Evolutionary conservation across 768 basidiomycete species (phyloP).

Genomic region (Leucocoprinus leucothites): DNA sequence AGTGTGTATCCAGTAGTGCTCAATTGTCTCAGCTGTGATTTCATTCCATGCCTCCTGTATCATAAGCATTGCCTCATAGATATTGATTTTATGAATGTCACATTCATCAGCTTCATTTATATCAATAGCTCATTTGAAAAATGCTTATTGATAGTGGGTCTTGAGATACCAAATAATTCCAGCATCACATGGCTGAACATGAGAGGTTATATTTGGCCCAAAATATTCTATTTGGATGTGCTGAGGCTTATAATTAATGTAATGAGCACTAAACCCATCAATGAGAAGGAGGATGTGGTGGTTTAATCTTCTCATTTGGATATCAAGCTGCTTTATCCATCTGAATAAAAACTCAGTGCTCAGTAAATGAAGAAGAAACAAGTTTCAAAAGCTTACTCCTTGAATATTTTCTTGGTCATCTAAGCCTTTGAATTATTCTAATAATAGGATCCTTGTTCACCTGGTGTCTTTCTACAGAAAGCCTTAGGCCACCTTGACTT

Average conservation of each 20-base stretch:
- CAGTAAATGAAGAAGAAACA: not conserved
- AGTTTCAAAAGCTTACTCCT: conserved; percentile 25
- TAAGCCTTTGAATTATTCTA: conserved; percentile 33
- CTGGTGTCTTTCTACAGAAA: conserved; percentile 23
- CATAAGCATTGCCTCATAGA: conserved; percentile 32
- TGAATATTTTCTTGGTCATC: conserved; percentile 33
- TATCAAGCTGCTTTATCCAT: conserved; percentile 23
- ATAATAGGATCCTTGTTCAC: conserved; percentile 30
- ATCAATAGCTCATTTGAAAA: conserved; percentile 24
- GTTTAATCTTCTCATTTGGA: conserved; percentile 18
- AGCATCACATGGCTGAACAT: conserved; percentile 33
- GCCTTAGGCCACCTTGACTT: conserved; percentile 24
- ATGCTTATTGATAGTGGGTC: conserved; percentile 26
- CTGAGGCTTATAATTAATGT: conserved; percentile 21
- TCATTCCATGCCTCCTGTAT: conserved; percentile 27
- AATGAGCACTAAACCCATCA: conserved; percentile 32
- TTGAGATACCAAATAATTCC: conserved; percentile 35
- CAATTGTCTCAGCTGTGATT: conserved; percentile 25
- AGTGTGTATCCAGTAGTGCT: conserved; percentile 10
- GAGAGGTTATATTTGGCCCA: conserved; percentile 32
- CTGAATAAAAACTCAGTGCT: conserved; percentile 8
- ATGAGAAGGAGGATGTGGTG: conserved; percentile 23
- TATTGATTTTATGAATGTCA: conserved; percentile 33
- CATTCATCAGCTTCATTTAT: conserved; percentile 25
- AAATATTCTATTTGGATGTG: conserved; percentile 26